These are phyloP conservation scores for Arthrinium puccinioides DNA, from an alignment of 2,329 filamentous ascomycete species.

Conservation along the genomic window DNA sequence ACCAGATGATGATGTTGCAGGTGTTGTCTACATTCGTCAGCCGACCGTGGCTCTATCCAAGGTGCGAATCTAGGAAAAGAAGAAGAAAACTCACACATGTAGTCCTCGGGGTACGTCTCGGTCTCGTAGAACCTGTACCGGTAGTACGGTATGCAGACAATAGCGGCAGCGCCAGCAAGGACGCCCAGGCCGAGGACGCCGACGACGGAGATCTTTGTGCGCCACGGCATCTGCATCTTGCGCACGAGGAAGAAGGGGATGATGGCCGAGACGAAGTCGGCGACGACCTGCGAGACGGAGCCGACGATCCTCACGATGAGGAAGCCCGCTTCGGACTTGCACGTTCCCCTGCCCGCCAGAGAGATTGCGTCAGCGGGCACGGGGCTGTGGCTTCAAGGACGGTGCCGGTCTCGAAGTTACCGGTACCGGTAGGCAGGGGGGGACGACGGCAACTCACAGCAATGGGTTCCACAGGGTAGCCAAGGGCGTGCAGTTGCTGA, in stretches of 20 bases:
- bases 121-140: too few species aligned
- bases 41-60: too few species aligned
- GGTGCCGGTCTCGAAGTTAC: too few species aligned
- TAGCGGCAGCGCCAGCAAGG: slow-evolving; percentile 4
- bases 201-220: not conserved
- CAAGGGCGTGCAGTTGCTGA: slow-evolving; percentile 13
- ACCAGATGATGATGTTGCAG: slow-evolving; percentile 16
- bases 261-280: not conserved
- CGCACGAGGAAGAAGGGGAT: not conserved
- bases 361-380: too few species aligned
- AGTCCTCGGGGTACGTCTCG: not conserved
- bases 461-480: slow-evolving; percentile 13
- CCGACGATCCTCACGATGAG: slow-evolving; percentile 11
- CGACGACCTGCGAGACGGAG: slow-evolving; percentile 14
- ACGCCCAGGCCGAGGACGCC: slow-evolving; percentile 1
- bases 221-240: not conserved
- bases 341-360: too few species aligned
- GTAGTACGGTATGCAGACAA: slow-evolving; percentile 8
- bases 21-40: too few species aligned
- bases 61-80: too few species aligned
- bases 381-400: too few species aligned
- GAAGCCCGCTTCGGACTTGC: slow-evolving; percentile 6
- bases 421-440: too few species aligned
- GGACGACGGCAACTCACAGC: too few species aligned
- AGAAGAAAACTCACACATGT: too few species aligned